Percentiles rank a stretch among this genome's conserved stretches.
Evolutionary conservation across 257 asterid genomes (phyloP).

Genomic region (Solanum appendiculatum): DNA sequence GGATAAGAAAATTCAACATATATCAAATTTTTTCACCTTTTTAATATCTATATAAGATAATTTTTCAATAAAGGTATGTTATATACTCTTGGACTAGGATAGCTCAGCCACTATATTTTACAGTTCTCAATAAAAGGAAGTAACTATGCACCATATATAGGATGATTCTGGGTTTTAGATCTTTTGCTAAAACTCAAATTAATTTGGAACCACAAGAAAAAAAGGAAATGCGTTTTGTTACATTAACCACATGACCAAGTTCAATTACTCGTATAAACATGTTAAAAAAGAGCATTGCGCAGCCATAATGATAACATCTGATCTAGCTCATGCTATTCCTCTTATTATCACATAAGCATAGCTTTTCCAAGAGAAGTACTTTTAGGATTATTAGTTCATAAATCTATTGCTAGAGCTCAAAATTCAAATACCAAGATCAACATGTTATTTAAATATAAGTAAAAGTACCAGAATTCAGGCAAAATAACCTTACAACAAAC

Average conservation of each 20-base stretch:
- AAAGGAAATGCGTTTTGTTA: neutral
- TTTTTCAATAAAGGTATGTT: neutral
- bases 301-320: too few species aligned
- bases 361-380: neutral
- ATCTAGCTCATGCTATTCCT: neutral
- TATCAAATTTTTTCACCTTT: neutral
- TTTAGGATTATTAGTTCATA: neutral
- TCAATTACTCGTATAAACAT: neutral
- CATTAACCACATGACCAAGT: neutral
- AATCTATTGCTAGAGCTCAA: neutral
- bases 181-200: neutral
- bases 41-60: neutral
- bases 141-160: neutral
- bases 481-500: neutral
- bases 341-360: neutral
- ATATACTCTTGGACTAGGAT: neutral
- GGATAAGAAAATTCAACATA: neutral
- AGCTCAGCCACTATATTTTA: too few species aligned
- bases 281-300: too few species aligned
- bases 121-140: neutral
- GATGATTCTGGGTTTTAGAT: neutral
- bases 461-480: neutral
- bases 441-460: neutral
- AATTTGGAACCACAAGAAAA: neutral
- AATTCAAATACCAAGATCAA: neutral